Evolutionary conservation across 129 eudicot species (phyloP).

Genomic region (Flaveria trinervia): DNA sequence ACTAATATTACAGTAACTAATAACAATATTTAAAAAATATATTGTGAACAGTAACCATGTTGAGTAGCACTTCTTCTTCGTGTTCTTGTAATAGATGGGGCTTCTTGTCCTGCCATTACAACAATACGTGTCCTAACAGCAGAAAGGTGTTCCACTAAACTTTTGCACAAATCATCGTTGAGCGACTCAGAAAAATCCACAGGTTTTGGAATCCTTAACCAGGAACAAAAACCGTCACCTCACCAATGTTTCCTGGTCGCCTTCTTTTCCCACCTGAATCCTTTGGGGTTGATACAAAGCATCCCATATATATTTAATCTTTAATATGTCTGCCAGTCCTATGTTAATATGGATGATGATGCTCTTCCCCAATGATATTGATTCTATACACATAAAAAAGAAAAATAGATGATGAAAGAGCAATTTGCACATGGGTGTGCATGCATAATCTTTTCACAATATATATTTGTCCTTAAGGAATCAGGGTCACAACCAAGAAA

Average conservation of each 20-base stretch:
- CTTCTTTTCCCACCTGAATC: slow-evolving; percentile 78
- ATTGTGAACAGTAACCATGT: slow-evolving; percentile 57
- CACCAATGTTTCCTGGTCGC: slow-evolving; percentile 87
- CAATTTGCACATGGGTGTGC: slow-evolving; percentile 16
- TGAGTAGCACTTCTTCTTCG: slow-evolving; percentile 79
- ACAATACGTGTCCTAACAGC: slow-evolving; percentile 94
- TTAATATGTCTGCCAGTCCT: slow-evolving; percentile 40
- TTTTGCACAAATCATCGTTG: slow-evolving; percentile 62
- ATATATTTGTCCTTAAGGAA: too few relatives aligned
- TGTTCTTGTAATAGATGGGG: slow-evolving; percentile 82
- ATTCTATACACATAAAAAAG: slow-evolving; percentile 27
- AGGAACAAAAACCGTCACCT: slow-evolving; percentile 83
- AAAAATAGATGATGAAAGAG: slow-evolving; percentile 7
- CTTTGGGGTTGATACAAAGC: slow-evolving; percentile 72
- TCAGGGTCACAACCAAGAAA: not conserved
- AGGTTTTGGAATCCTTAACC: slow-evolving; percentile 92
- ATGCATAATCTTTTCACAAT: slow-evolving; percentile 16
- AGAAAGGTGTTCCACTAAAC: slow-evolving; percentile 69
- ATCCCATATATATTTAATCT: slow-evolving; percentile 65
- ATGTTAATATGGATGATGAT: slow-evolving; percentile 20
- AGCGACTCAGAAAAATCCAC: slow-evolving; percentile 71
- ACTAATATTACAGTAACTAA: slow-evolving; percentile 23
- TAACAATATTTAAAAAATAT: not conserved
- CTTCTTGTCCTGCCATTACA: slow-evolving; percentile 97
- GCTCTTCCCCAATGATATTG: slow-evolving; percentile 31